Evolutionary conservation across 495 filamentous ascomycete genomes (phyloP).

Genomic region (Aspergillus leporis): DNA sequence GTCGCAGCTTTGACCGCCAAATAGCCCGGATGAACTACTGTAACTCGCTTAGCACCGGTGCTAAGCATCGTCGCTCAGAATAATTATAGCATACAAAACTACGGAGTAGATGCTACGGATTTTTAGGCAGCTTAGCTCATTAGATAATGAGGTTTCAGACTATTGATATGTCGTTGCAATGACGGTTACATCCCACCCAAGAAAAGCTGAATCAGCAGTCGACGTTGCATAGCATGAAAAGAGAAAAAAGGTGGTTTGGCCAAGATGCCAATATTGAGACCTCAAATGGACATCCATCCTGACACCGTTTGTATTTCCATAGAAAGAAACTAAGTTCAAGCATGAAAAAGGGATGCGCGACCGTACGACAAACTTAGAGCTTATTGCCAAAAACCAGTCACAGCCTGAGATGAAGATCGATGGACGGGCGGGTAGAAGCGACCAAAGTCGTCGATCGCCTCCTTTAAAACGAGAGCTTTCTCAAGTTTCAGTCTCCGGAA

Average conservation of each 20-base stretch:
- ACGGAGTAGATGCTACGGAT: too few relatives aligned
- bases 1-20: slow-evolving; percentile 28
- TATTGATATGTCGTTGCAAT: background rate
- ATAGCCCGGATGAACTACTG: slow-evolving; percentile 29
- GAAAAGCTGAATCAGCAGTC: background rate
- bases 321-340: background rate
- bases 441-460: background rate
- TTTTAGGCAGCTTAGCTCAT: background rate
- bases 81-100: background rate
- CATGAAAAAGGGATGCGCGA: background rate
- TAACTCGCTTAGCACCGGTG: slow-evolving; percentile 24
- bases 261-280: background rate
- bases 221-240: background rate
- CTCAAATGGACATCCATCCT: background rate
- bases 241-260: background rate
- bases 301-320: background rate
- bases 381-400: background rate
- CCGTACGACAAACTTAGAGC: slow-evolving; percentile 1
- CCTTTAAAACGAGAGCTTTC: slow-evolving; percentile 4
- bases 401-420: background rate
- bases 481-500: slow-evolving; percentile 1
- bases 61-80: background rate
- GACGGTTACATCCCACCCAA: background rate
- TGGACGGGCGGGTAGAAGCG: slow-evolving; percentile 4
- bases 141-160: background rate